Base-by-base conservation (phyloP, 2,329 filamentous ascomycete species). In the Botryosphaeria agaves region DNA sequence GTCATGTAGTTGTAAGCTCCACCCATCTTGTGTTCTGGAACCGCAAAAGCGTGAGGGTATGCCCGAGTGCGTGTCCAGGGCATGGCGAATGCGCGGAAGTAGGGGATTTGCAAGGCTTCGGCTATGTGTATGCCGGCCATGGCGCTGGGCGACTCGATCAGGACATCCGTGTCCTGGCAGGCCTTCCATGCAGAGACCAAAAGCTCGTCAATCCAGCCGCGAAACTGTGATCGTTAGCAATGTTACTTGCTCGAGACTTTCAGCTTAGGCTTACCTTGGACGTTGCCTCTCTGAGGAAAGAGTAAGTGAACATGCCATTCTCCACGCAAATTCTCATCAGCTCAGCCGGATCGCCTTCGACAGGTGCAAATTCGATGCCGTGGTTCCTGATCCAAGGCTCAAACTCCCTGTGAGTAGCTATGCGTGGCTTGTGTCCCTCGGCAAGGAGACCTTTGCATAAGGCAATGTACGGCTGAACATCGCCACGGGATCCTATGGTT, bases 111-210 rank as follows among this genome's bases (percentile, higher is more conserved):
- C 2, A 98, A 65, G 15, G 84, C 83, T 56, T 98, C 89, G 1
- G 89, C 89, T 40, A 98, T 92, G 51, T 98, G 89, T 32, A 98
- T 93, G 16, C 89, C 89, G 1, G 79, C 84, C 89, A 98, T 98
- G 9, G 89, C 84, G 34, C 82, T 92, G 0, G 89, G 89, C 28
- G 82, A 92, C 51, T 98, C 89, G 36, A 98, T 93, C 23, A 98
- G 62, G 18, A 98, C 59, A 49, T 98, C 87, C 2, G 78, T 79
- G 15, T 76, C 79, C 51, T 93, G 72, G 45, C 87, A 95, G 1
- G 83, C 83, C 26, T 59, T 54, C 73, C 79, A 95, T 0, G 84
- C 76, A 11, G 83, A 85, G 11, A 65, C 66, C 20, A 94, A 70
- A 14, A 98, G 67, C 26, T 83, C 79, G 42, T 95, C 85, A 12